Conservation (phyloP, 2,329 filamentous ascomycete species). For the Xylariomycetidae sp. region DNA sequence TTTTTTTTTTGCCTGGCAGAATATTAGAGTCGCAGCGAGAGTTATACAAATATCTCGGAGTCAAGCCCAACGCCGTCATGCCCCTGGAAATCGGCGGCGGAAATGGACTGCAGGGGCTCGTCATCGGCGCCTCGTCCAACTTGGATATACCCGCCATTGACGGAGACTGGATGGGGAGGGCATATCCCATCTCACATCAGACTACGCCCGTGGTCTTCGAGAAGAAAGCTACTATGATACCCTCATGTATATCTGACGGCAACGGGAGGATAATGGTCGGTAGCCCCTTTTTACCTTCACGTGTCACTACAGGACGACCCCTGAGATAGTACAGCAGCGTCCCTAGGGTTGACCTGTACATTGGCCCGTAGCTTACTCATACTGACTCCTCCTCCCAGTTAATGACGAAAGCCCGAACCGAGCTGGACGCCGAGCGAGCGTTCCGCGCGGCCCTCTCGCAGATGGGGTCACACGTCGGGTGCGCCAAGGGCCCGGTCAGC, state of each 20-base stretch:
- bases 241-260: conserved; percentile 4
- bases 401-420: conserved; percentile 42
- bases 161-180: conserved; percentile 49
- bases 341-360: too few species aligned
- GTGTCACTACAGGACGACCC: too few species aligned
- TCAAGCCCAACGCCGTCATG: conserved; percentile 50
- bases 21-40: conserved; percentile 22
- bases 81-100: conserved; percentile 60
- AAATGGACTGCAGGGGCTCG: conserved; percentile 53
- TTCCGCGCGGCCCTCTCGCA: conserved; percentile 40
- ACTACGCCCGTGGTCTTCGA: conserved; percentile 36
- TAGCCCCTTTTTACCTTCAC: too few species aligned
- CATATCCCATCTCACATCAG: conserved; percentile 46
- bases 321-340: too few species aligned
- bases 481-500: conserved; percentile 39
- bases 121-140: conserved; percentile 45
- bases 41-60: conserved; percentile 44
- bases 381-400: background rate
- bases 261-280: conserved; percentile 41
- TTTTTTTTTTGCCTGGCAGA: too few species aligned
- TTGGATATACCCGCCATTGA: conserved; percentile 46
- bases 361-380: too few species aligned
- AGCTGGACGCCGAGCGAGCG: conserved; percentile 38
- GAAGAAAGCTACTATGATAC: conserved; percentile 7
- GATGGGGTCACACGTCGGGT: conserved; percentile 47